Conservation (phyloP, 768 basidiomycete species). For the Auriscalpium microsporum region DNA sequence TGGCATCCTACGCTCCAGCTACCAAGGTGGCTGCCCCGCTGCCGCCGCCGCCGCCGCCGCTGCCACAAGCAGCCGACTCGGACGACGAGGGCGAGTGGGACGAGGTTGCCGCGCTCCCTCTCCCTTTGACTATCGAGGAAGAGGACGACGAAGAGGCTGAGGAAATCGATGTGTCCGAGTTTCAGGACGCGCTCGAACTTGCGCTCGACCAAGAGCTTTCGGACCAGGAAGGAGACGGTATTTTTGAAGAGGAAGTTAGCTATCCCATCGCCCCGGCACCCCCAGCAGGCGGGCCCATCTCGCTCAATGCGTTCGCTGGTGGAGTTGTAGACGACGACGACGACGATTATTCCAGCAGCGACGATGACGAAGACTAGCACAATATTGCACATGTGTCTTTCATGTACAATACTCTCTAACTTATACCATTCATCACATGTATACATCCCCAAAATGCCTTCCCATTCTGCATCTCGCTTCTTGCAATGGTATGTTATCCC, state of each 20-base stretch:
- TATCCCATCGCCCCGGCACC: conserved; percentile 3
- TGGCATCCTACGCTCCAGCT: conserved; percentile 19
- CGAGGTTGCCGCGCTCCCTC: conserved; percentile 26
- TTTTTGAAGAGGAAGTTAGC: conserved; percentile 5
- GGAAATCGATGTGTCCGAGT: conserved; percentile 18
- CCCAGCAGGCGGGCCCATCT: conserved; percentile 31
- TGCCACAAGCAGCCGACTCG: conserved; percentile 25
- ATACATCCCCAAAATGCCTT: not conserved
- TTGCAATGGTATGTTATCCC: not conserved
- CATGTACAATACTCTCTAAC: not conserved
- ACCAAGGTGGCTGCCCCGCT: conserved; percentile 12
- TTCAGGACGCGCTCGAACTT: not conserved
- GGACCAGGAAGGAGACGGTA: conserved; percentile 18
- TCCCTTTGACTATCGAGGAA: conserved; percentile 24
- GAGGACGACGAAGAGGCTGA: conserved; percentile 46
- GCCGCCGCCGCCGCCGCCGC: conserved; percentile 22
- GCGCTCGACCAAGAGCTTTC: conserved; percentile 19
- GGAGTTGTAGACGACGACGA: conserved; percentile 36
- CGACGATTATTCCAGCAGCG: conserved; percentile 42
- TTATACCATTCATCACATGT: not conserved
- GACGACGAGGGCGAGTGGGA: conserved; percentile 52
- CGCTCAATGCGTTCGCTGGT: conserved; percentile 41
- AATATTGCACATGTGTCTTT: too few relatives aligned
- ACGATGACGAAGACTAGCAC: conserved; percentile 37
- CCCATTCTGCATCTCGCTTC: not conserved